Conservation (phyloP, 2,329 filamentous ascomycete species). For the Nemania serpens region DNA sequence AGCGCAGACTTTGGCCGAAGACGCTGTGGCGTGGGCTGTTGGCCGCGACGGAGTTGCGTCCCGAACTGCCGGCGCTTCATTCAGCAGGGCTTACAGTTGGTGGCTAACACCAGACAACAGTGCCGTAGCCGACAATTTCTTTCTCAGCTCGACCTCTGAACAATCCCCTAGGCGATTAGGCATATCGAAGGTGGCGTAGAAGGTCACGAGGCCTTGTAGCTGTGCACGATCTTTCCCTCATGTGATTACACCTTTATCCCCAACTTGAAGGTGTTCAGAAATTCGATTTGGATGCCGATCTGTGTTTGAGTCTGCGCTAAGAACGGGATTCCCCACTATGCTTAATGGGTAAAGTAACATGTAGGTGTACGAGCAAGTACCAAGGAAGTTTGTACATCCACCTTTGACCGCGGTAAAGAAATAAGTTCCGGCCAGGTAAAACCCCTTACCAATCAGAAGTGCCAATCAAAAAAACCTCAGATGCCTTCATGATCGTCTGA, state of each 20-base stretch:
- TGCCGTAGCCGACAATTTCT: no score
- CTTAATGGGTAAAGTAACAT: no score
- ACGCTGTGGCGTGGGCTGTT: slow-evolving; percentile 6
- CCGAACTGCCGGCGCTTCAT: slow-evolving; percentile 24
- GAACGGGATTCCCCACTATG: slow-evolving; percentile 6
- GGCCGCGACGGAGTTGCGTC: slow-evolving; percentile 20
- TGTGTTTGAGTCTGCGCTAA: background rate
- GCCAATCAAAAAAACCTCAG: background rate
- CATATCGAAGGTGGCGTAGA: background rate
- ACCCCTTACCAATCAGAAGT: background rate
- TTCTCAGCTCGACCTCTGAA: background rate
- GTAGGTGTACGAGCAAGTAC: no score
- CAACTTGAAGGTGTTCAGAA: slow-evolving; percentile 8
- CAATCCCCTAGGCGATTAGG: background rate
- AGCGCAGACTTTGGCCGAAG: slow-evolving; percentile 1
- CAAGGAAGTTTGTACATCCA: no score
- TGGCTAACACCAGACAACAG: slow-evolving; percentile 6
- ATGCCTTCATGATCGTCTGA: background rate
- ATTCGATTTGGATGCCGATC: background rate
- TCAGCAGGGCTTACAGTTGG: background rate
- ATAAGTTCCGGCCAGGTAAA: background rate
- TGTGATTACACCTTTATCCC: background rate
- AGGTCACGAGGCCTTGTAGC: background rate
- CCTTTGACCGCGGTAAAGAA: slow-evolving; percentile 3
- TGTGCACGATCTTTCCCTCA: slow-evolving; percentile 5